Conservation (phyloP, 75 land plant species). For the Azolla pinnata region DNA sequence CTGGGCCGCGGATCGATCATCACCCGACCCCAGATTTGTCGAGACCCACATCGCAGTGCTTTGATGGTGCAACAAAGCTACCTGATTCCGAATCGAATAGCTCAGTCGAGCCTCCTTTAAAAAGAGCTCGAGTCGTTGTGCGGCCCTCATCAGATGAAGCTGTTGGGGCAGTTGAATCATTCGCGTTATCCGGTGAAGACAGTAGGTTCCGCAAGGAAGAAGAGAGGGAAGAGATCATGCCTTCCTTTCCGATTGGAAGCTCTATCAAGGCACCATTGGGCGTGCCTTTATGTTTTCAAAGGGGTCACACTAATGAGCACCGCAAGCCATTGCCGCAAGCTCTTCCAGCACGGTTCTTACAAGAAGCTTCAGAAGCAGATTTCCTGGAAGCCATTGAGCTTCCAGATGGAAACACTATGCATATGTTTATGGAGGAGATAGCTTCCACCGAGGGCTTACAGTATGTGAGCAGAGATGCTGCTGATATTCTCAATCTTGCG, state of each 20-base stretch:
- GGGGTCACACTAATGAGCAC: slow-evolving; percentile 7
- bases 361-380: slow-evolving; percentile 13
- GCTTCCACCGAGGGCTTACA: slow-evolving; percentile 43
- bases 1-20: too few species aligned
- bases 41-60: background rate
- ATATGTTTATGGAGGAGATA: slow-evolving; percentile 32
- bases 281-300: slow-evolving; percentile 24
- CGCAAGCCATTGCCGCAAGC: slow-evolving; percentile 22
- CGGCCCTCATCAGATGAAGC: background rate
- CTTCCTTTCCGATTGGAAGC: slow-evolving; percentile 12
- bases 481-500: slow-evolving; percentile 41
- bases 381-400: slow-evolving; percentile 21
- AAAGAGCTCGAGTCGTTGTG: slow-evolving; percentile 10
- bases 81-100: slow-evolving; percentile 9
- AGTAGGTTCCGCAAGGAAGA: background rate
- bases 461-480: slow-evolving; percentile 39
- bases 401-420: slow-evolving; percentile 46
- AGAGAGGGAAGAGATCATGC: slow-evolving; percentile 1
- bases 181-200: background rate
- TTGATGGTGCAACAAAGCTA: slow-evolving; percentile 12
- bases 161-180: background rate
- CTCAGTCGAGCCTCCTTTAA: slow-evolving; percentile 7
- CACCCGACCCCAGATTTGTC: background rate
- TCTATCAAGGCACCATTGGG: slow-evolving; percentile 69
- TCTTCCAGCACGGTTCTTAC: slow-evolving; percentile 16